A percentile compares a stretch with the other conserved stretches of the same genome.
phyloP scores from a whole-genome alignment of 2,329 filamentous ascomycete species.

The Monosporascus cannonballus region DNA sequence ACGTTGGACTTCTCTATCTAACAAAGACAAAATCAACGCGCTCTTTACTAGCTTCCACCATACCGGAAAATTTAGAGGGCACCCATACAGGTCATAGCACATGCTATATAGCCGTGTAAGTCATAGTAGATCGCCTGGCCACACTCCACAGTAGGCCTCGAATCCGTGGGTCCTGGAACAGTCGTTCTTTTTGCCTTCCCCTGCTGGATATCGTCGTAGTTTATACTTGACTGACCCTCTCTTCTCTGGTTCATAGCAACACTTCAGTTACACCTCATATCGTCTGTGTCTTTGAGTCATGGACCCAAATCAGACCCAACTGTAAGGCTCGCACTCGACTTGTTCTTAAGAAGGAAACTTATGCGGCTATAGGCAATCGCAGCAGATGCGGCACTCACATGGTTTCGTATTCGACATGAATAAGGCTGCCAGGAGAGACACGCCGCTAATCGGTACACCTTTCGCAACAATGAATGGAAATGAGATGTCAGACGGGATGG shows the following conservation, averaged over 20 bases:
- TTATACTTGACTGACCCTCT: neutral
- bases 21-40: slow-evolving; percentile 25
- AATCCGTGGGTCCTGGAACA: slow-evolving; percentile 15
- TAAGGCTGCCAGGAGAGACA: slow-evolving; percentile 38
- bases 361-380: slow-evolving; percentile 34
- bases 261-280: slow-evolving; percentile 23
- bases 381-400: slow-evolving; percentile 39
- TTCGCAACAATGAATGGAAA: slow-evolving; percentile 45
- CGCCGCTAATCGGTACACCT: slow-evolving; percentile 34
- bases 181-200: neutral
- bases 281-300: slow-evolving; percentile 33
- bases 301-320: slow-evolving; percentile 45
- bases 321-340: slow-evolving; percentile 36
- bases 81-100: slow-evolving; percentile 24
- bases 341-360: slow-evolving; percentile 22
- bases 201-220: neutral
- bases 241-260: slow-evolving; percentile 27
- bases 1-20: slow-evolving; percentile 33
- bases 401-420: slow-evolving; percentile 45
- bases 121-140: slow-evolving; percentile 26
- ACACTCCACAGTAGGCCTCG: slow-evolving; percentile 31
- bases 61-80: slow-evolving; percentile 24
- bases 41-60: slow-evolving; percentile 27
- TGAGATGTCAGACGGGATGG: slow-evolving; percentile 42
- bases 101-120: slow-evolving; percentile 34